phyloP scores from a whole-genome alignment of 2,329 filamentous ascomycete species.

The Monascus ruber region DNA sequence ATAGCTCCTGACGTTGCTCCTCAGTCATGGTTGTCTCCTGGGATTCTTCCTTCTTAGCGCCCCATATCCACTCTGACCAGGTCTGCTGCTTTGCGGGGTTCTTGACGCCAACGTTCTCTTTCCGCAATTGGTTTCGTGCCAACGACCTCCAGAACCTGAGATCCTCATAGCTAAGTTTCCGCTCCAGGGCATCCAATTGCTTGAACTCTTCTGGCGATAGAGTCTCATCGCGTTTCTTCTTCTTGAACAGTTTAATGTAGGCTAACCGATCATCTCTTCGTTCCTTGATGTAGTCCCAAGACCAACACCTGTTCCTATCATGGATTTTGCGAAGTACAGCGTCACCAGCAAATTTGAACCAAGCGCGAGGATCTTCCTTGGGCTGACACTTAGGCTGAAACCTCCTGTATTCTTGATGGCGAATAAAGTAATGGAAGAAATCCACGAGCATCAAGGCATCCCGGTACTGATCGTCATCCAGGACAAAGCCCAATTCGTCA shows the following conservation, averaged over 20 bases:
- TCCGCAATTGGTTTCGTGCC: slow-evolving; percentile 85
- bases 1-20: slow-evolving; percentile 89
- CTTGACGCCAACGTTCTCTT: slow-evolving; percentile 84
- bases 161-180: slow-evolving; percentile 86
- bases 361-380: slow-evolving; percentile 83
- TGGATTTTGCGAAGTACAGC: slow-evolving; percentile 90
- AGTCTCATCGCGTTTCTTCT: slow-evolving; percentile 63
- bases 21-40: slow-evolving; percentile 86
- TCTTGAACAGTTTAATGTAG: slow-evolving; percentile 95
- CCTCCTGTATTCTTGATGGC: slow-evolving; percentile 94
- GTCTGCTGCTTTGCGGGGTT: slow-evolving; percentile 63
- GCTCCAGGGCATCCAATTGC: slow-evolving; percentile 66
- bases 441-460: slow-evolving; percentile 97
- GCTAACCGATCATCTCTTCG: slow-evolving; percentile 75
- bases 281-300: slow-evolving; percentile 91
- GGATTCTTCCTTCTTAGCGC: slow-evolving; percentile 58
- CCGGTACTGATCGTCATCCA: slow-evolving; percentile 95
- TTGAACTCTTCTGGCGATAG: slow-evolving; percentile 59
- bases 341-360: slow-evolving; percentile 83
- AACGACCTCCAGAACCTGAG: slow-evolving; percentile 93
- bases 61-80: slow-evolving; percentile 91
- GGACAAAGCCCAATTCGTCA: slow-evolving; percentile 93
- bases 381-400: slow-evolving; percentile 73
- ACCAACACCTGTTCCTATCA: slow-evolving; percentile 84
- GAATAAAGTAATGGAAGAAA: slow-evolving; percentile 94